phyloP scores from a whole-genome alignment of 306 rosid genomes.

The Amphicarpaea edgeworthii region DNA sequence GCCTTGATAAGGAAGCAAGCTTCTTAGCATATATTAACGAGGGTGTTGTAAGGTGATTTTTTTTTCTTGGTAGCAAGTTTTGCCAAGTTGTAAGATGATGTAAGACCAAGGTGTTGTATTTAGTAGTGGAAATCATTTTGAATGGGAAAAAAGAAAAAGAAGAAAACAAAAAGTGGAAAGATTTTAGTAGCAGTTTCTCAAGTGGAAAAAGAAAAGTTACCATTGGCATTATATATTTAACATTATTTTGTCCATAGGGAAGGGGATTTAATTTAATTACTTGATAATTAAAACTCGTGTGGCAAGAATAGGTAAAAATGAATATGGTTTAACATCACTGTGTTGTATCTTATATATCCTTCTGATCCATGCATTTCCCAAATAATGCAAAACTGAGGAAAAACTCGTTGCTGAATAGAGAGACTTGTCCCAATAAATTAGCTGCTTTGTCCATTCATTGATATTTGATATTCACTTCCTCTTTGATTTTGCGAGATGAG shows the following conservation, averaged over 20 bases:
- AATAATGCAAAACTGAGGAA: conserved; percentile 48
- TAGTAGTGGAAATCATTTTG: background rate
- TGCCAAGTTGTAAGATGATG: no score
- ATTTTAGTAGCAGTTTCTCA: background rate
- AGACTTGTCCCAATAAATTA: conserved; percentile 40
- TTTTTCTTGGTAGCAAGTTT: no score
- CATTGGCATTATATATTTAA: background rate
- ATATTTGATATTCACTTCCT: conserved; percentile 48
- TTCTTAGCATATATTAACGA: background rate
- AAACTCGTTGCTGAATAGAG: conserved; percentile 27
- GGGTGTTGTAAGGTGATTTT: no score
- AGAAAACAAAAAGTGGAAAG: no score
- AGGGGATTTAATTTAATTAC: conserved; percentile 6
- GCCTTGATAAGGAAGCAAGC: background rate
- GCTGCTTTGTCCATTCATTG: conserved; percentile 36
- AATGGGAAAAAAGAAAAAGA: background rate
- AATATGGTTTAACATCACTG: conserved; percentile 48
- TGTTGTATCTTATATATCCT: conserved; percentile 38
- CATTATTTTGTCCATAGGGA: background rate
- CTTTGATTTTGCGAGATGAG: conserved; percentile 64
- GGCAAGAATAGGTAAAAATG: conserved; percentile 47
- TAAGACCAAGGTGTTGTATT: background rate
- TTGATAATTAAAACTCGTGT: conserved; percentile 38
- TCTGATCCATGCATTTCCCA: conserved; percentile 45
- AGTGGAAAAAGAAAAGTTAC: background rate